Conservation (phyloP, 257 asterid species). For the Lithospermum erythrorhizon region DNA sequence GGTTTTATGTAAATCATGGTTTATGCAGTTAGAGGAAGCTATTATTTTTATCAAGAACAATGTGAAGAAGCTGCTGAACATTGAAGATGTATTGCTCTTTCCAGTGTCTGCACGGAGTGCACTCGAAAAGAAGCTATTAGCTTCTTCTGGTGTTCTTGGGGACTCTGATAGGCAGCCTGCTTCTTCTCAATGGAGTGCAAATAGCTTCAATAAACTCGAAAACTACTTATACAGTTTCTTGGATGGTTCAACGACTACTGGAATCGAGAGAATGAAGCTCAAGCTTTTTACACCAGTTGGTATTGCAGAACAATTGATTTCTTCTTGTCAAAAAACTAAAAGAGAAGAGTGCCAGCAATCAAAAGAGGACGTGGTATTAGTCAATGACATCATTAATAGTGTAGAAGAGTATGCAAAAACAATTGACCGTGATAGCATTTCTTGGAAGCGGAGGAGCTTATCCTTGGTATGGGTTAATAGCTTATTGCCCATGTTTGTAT, state of each 20-base stretch:
- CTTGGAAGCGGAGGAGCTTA: conserved; percentile 67
- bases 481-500: not conserved
- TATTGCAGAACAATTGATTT: conserved; percentile 67
- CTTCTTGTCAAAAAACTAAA: conserved; percentile 65
- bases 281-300: conserved; percentile 84
- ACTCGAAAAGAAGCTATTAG: conserved; percentile 72
- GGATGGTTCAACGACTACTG: conserved; percentile 74
- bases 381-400: conserved; percentile 53
- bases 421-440: conserved; percentile 71
- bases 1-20: conserved; percentile 9
- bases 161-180: conserved; percentile 21
- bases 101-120: conserved; percentile 88
- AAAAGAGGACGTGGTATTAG: conserved; percentile 48
- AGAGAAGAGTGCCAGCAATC: conserved; percentile 64
- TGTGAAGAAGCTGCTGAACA: conserved; percentile 58
- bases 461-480: conserved; percentile 47
- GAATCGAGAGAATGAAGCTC: conserved; percentile 79
- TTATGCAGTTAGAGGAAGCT: conserved; percentile 80
- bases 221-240: conserved; percentile 69
- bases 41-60: conserved; percentile 70
- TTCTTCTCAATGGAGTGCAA: conserved; percentile 41
- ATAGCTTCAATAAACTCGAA: conserved; percentile 62
- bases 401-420: conserved; percentile 47
- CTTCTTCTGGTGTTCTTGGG: conserved; percentile 22
- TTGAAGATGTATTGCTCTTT: conserved; percentile 54